Percentiles rank a stretch among this genome's conserved stretches.
Evolutionary conservation across 495 filamentous ascomycete genomes (phyloP).

Genomic region (Neurospora discreta): DNA sequence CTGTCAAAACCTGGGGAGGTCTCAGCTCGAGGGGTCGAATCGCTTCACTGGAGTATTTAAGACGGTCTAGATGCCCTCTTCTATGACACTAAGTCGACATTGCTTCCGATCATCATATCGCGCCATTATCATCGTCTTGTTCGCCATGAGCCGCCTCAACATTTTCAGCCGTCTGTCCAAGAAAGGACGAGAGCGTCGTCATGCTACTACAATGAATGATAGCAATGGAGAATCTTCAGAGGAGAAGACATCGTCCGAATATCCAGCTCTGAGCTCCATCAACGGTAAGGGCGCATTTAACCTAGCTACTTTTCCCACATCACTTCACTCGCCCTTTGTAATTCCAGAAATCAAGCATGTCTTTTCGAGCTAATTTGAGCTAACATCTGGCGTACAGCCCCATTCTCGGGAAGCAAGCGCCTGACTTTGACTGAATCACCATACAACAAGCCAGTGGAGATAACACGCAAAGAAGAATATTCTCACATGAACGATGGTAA

Average conservation of each 20-base stretch:
- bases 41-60: neutral
- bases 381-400: neutral
- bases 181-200: neutral
- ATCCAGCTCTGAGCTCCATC: constrained; percentile 8
- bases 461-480: constrained; percentile 33
- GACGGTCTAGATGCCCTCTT: neutral
- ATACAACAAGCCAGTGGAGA: constrained; percentile 30
- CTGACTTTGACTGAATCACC: neutral
- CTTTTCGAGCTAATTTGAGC: neutral
- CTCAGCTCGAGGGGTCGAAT: neutral
- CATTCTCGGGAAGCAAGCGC: neutral
- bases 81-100: neutral
- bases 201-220: neutral
- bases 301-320: neutral
- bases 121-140: neutral
- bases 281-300: constrained; percentile 1
- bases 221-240: neutral
- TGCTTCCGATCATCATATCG: neutral
- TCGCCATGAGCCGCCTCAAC: constrained; percentile 6
- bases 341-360: neutral
- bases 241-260: constrained; percentile 1
- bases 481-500: constrained; percentile 37
- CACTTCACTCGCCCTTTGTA: neutral
- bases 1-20: neutral
- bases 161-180: constrained; percentile 7